Base-by-base conservation (phyloP, 192 early-diverging fungal genomes). In the Dispira simplex region DNA sequence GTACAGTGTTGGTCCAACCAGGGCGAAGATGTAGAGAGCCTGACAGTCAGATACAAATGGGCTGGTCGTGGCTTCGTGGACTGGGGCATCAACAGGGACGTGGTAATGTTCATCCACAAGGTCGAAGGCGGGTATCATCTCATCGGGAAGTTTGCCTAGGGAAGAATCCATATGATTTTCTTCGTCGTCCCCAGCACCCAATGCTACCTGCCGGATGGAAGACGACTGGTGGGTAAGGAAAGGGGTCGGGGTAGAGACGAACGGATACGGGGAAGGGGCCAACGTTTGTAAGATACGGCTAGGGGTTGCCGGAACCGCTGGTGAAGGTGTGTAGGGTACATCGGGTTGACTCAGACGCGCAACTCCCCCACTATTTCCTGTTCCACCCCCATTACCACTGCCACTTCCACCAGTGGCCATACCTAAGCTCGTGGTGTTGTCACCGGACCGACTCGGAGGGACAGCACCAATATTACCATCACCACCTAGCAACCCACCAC, bases 31-130 rank as follows among this genome's bases (percentile, higher is more conserved):
- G 57, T 87, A 90, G 26, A 88, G 73, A 12, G 88, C 63, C 58
- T 90, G 88, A 2, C 80, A 76, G 67, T 90, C 88, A 0, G 86
- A 83, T 51, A 72, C 70, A 46, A 83, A 68, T 64, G 68, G 70
- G 52, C 71, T 74, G 44, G 69, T 67, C 10, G 71, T 68, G 32
- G 32, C 32, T 39, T 39, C 18, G 4, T 23, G 25, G 59, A 39
- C 28, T 27, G 27, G 3, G n/a, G 20, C 10, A 66, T 28, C 48
- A 64, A 65, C 20, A 18, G 39, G 11, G 52, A 65, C 39, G 68
- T 47, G 64, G 52, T 27, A 32, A 20, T 26, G 43, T 46, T 18
- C 63, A 25, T 14, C 18, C 12, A 13, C 11, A 3, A 44, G 26
- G 46, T 28, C 59, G n/a, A 20, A n/a, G 28, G n/a, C 25, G n/a